Percentiles rank a stretch among this genome's conserved stretches.
phyloP scores from a whole-genome alignment of 1,284 basidiomycete species.

The Tranzscheliella williamsii region DNA sequence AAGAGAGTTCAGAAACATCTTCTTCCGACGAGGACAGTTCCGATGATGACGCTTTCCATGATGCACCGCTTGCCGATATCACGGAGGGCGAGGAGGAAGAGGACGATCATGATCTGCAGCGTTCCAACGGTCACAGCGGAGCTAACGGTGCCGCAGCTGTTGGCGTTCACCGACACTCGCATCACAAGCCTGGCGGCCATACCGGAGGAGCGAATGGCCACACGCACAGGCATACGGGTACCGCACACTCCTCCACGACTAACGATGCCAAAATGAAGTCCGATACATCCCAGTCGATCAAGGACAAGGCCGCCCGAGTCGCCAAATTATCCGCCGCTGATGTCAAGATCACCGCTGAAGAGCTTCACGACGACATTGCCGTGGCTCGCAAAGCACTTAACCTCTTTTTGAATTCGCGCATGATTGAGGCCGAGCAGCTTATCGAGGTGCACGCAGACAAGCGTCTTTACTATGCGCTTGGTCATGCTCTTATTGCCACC shows the following conservation, averaged over 20 bases:
- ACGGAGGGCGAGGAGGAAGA: conserved; percentile 47
- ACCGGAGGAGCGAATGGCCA: background rate
- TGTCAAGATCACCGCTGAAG: conserved; percentile 31
- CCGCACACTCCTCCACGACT: conserved; percentile 13
- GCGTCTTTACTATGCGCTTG: conserved; percentile 58
- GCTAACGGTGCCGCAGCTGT: conserved; percentile 3
- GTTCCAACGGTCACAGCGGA: conserved; percentile 8
- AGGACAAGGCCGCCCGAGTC: conserved; percentile 51
- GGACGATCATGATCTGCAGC: conserved; percentile 22
- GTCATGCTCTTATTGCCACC: conserved; percentile 54
- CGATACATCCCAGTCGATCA: conserved; percentile 32
- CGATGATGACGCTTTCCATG: conserved; percentile 43
- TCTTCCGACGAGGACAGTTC: conserved; percentile 25
- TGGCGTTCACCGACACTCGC: background rate
- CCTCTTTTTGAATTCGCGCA: conserved; percentile 59
- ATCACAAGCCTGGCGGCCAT: conserved; percentile 3
- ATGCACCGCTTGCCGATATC: conserved; percentile 52
- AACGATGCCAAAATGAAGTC: conserved; percentile 35
- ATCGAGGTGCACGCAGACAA: conserved; percentile 48
- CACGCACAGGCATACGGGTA: conserved; percentile 30
- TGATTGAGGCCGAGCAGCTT: conserved; percentile 57
- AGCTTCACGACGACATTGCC: conserved; percentile 48
- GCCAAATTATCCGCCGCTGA: conserved; percentile 47
- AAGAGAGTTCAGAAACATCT: conserved; percentile 7
- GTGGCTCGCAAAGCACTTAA: conserved; percentile 48